Evolutionary conservation across 2,329 filamentous ascomycete species (phyloP).

Genomic region (Xylaria sp.): DNA sequence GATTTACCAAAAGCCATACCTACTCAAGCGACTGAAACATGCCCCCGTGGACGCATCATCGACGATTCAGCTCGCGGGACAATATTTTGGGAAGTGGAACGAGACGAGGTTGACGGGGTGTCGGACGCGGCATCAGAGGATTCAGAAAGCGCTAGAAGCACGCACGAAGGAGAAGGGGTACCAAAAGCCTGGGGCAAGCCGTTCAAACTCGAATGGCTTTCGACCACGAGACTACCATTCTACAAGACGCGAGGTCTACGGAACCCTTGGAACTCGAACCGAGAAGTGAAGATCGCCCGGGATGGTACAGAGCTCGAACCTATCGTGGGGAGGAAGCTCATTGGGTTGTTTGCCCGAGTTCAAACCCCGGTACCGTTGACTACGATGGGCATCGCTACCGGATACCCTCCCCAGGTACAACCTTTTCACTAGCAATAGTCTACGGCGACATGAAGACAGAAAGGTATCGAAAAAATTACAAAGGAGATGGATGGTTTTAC

Average conservation of each 20-base stretch:
- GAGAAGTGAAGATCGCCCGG: slow-evolving; percentile 94
- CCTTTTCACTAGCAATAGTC: slow-evolving; percentile 49
- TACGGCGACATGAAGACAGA: slow-evolving; percentile 1
- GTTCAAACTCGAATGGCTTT: slow-evolving; percentile 91
- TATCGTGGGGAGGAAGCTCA: slow-evolving; percentile 77
- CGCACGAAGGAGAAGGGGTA: slow-evolving; percentile 55
- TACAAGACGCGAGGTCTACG: slow-evolving; percentile 87
- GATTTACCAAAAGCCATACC: slow-evolving; percentile 83
- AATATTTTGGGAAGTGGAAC: slow-evolving; percentile 93
- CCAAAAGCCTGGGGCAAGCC: slow-evolving; percentile 87
- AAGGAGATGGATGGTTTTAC: not conserved
- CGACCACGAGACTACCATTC: slow-evolving; percentile 84
- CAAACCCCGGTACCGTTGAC: slow-evolving; percentile 54
- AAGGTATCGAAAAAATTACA: not conserved
- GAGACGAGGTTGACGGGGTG: slow-evolving; percentile 61
- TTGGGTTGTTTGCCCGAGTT: slow-evolving; percentile 79
- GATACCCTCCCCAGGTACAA: slow-evolving; percentile 54
- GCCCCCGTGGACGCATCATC: slow-evolving; percentile 86
- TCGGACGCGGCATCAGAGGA: slow-evolving; percentile 49
- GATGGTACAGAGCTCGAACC: slow-evolving; percentile 95
- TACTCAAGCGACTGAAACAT: slow-evolving; percentile 80
- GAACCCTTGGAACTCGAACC: slow-evolving; percentile 94
- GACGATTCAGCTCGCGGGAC: slow-evolving; percentile 94
- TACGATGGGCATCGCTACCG: slow-evolving; percentile 51
- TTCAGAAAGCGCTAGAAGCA: slow-evolving; percentile 48